Base-by-base conservation (phyloP, 805 yeast genomes). In the Dipodascopsis uninucleata region DNA sequence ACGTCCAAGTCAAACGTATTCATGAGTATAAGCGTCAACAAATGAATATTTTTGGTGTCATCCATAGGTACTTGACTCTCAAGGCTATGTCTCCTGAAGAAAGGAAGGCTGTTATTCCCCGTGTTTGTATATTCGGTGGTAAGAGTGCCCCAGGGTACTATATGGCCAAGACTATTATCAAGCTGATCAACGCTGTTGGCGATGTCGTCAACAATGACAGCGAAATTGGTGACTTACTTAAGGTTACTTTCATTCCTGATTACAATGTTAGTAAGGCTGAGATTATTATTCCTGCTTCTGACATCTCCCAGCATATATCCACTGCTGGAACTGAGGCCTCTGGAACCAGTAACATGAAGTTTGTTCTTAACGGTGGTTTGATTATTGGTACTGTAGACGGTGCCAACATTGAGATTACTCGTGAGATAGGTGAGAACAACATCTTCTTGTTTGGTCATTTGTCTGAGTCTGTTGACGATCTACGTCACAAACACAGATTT, bases 321-420 rank as follows among this genome's bases (percentile, higher is more conserved):
- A 88, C 97, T 33, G 97, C 97, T 6, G 97, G 97, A 58, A 88
- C 97, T 23, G 97, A 88, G 65, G 97, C 96, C 18, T 83, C 94
- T 0, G 97, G 97, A 62, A 88, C 97, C 26, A 85, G 95, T 28
- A 88, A 88, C 71, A 88, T 88, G 97, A 88, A 88, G 70, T 88
- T 88, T 63, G 95, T 87, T 20, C 71, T 88, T 68, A 88, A 87
- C 61, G 97, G 96, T 67, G 97, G 97, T 39, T 75, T 88, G 54
- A 85, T 88, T 57, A 81, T 88, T 54, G 97, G 97, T 64, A 89
- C 97, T 9, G 96, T 88, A 55, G 97, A 88, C 62, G 97, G 97
- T 62, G 97, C 97, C 53, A 88, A 89, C 61, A 95, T 89, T 38
- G 97, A 88, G 69, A 85, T 88, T 63, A 85, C 95, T 17, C 78